Base-by-base conservation (phyloP, 768 basidiomycete species). In the Cyclocybe aegerita region DNA sequence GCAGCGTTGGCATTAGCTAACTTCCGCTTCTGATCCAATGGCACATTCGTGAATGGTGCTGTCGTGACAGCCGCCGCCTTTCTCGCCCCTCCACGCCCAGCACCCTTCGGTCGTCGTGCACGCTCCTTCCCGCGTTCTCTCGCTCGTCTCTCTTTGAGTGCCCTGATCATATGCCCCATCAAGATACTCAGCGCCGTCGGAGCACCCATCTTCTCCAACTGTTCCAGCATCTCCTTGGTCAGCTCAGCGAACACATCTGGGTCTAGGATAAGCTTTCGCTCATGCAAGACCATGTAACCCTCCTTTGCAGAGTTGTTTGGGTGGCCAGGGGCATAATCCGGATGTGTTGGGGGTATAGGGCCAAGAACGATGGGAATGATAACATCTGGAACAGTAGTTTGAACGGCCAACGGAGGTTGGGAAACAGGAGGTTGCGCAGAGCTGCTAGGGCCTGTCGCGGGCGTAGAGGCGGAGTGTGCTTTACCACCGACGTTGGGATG, bases 221-320 rank as follows among this genome's bases (percentile, higher is more conserved):
- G 85, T 49, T 77, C 79, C 39, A 96, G 70, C 65, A 87, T 87
- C 53, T 86, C 84, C 39, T 77, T 72, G 3, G 86, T 82, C 9
- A 96, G 77, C 48, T 85, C 84, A 7, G 86, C 79, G 62, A 97
- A 97, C 32, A 96, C 86, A 15, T 79, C 77, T 2, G 94, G 94
- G 60, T 91, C 89, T 34, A 97, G 81, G 49, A 93, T 82, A 15
- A 97, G 79, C 30, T 81, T 86, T 46, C 90, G 86, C 56, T 93
- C 86, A 55, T 95, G 91, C 9, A 95, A 70, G 16, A 91, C 82
- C 73, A 97, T 92, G 31, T 79, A 80, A 2, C 79, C 78, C 58
- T 79, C 73, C 52, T 78, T 78, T 9, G 66, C 72, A 1, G 76
- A 76, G 46, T 82, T 78, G 49, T 80, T 73, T 51, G 60, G 75